Percentiles rank a stretch among this genome's conserved stretches.
Conservation (phyloP, 2,329 filamentous ascomycete genomes). For the Immersiporthe knoxdaviesiana region DNA sequence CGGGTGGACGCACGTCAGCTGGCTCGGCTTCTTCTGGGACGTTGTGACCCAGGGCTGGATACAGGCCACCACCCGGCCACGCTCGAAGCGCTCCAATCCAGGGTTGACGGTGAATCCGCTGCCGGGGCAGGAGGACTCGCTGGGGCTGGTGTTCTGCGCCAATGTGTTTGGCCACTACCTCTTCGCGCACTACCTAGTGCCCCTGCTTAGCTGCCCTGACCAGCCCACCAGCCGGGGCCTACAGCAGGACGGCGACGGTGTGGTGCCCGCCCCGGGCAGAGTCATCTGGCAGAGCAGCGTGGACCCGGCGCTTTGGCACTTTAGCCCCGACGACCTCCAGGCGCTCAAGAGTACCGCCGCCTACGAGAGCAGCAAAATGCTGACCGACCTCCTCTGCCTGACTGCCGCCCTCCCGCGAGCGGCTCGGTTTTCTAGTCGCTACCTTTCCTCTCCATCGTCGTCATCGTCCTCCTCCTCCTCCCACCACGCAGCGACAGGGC, state of each 20-base stretch:
- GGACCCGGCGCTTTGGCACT: constrained; percentile 60
- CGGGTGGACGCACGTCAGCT: constrained; percentile 82
- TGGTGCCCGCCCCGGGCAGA: constrained; percentile 56
- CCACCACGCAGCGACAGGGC: background rate
- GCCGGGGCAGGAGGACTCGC: constrained; percentile 51
- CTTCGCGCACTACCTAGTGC: constrained; percentile 77
- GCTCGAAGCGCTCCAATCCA: constrained; percentile 68
- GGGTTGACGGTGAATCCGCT: constrained; percentile 48
- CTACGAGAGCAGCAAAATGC: constrained; percentile 86
- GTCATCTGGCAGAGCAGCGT: constrained; percentile 88
- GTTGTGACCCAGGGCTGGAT: constrained; percentile 63
- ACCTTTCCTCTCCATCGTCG: constrained; percentile 44
- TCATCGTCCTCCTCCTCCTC: background rate
- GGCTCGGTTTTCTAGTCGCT: constrained; percentile 58
- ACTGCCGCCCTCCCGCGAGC: constrained; percentile 70
- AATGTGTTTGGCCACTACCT: constrained; percentile 97
- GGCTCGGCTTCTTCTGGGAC: constrained; percentile 57
- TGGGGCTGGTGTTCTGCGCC: constrained; percentile 85
- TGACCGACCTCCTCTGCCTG: constrained; percentile 83
- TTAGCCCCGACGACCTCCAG: constrained; percentile 76
- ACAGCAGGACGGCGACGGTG: constrained; percentile 34
- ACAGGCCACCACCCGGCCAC: constrained; percentile 74
- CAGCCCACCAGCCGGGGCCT: background rate
- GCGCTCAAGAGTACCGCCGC: constrained; percentile 63
- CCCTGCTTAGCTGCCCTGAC: constrained; percentile 62